Evolutionary conservation across 2,329 filamentous ascomycete genomes (phyloP), one percentile per base, ranked within the genome.

Genomic region (Cladosporium oxysporum): DNA sequence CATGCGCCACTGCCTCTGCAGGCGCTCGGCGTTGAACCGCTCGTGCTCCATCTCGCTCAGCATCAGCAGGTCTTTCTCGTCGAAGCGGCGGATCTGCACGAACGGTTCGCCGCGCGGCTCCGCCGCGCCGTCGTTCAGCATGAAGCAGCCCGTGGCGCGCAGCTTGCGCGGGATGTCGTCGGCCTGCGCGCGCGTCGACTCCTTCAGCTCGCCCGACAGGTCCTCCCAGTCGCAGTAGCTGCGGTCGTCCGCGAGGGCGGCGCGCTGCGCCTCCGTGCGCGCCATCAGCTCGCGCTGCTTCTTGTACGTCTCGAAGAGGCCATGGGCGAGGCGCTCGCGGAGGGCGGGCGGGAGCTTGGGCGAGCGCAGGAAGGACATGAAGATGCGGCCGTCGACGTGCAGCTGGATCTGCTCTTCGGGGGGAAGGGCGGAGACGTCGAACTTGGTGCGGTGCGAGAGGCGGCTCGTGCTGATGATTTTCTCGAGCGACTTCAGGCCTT

Each of bases 121-220:
- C 10, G 47, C 41, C 11, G 47, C 52, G 14, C 58, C 59, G 26
- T 73, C 70, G 33, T 72, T 64, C 28, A 76, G 71, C 75, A 77
- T 76, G 71, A 76, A 77, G 64, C 75, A 77, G 31, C 69, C 70
- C 14, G 76, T 71, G 2, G 75, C 73, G 16, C 75, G 75, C 29
- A 77, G 72, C 62, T 77, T 77, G 28, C 74, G 69, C 6, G 75
- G 75, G 12, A 77, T 77, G 59, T 77, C 75, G 59, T 77, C 76
- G 14, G 76, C 76, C 65, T 77, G 76, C 6, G 73, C 65, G 33
- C 76, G 72, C 0, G 75, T 77, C 3, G 73, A 75, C 60, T 77
- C 76, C 49, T 76, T 76, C 47, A 76, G 68, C 52, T 76, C 74
- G 29, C 71, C 70, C 0, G 73, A 66, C 18, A 77, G 71, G 33